Evolutionary conservation across 2,329 filamentous ascomycete genomes (phyloP), one percentile per base, ranked within the genome.

Genomic region (Xylaria polymorpha): DNA sequence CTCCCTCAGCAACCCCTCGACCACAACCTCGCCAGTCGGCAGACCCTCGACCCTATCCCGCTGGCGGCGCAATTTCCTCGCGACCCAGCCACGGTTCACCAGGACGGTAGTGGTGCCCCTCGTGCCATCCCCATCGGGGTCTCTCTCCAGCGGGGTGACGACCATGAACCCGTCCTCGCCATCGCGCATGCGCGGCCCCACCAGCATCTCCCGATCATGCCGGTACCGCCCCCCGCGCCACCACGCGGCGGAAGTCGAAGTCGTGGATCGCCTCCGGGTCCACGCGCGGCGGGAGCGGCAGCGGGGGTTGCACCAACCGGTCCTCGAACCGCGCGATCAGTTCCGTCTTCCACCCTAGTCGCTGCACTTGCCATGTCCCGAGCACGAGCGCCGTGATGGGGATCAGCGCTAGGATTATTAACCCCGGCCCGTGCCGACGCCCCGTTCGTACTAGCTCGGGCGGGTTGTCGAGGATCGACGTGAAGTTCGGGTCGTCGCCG

Each of bases 141-240:
- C 85, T 60, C 94, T 85, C 82, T 98, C 94, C 5, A 99, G 84
- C 22, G 96, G 96, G 53, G 96, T 99, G 29, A 99, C 84, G 44
- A 99, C 95, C 76, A 97, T 88, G 81, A 90, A 99, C 1, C 96
- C 96, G 78, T 97, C 91, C 77, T 95, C 88, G 14, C 95, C 95
- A 71, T 99, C 95, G 71, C 90, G 87, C 84, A 97, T 89, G 57
- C 96, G 89, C 66, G 96, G 96, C 0, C 96, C 96, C 68, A 99
- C 90, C 61, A 99, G 85, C 94, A 99, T 99, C 84, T 99, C 96
- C 79, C 92, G 89, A 79, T 98, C 94, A 81, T 99, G 96, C 46
- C 92, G 85, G 74, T 94, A 90, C 65, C 81, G 84, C 10, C 96
- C 96, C 96, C 0, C 84, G 88, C 12, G 94, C 91, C 71, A 88